Evolutionary conservation across 225 moss, liverwort and hornwort species (phyloP).

Genomic region (Anthoceros angustus): DNA sequence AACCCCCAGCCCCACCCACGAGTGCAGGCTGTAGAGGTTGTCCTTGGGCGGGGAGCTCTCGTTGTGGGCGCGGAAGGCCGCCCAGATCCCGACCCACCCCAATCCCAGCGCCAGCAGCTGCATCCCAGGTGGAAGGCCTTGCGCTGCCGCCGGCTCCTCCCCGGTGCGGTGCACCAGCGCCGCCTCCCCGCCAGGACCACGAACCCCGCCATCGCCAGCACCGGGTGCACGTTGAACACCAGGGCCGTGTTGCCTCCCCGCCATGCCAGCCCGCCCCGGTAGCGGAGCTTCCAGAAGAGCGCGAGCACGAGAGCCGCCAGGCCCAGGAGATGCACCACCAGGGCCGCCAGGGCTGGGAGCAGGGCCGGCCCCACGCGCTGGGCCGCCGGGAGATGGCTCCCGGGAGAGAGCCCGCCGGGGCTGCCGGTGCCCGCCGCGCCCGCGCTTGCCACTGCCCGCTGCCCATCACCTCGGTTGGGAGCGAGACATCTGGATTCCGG

Average conservation of each 20-base stretch:
- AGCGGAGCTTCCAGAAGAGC: constrained; percentile 51
- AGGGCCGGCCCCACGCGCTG: too few species aligned
- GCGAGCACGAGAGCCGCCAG: constrained; percentile 29
- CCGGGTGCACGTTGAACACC: constrained; percentile 78
- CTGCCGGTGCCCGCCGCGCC: too few species aligned
- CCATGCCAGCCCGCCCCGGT: constrained; percentile 30
- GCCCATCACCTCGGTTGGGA: too few species aligned
- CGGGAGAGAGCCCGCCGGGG: constrained; percentile 18
- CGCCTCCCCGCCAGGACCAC: constrained; percentile 65
- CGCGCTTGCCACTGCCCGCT: too few species aligned
- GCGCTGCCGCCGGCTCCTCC: constrained; percentile 37
- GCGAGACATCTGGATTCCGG: too few species aligned
- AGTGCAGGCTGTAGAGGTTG: constrained; percentile 94
- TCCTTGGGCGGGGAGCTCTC: constrained; percentile 17
- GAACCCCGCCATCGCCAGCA: constrained; percentile 72
- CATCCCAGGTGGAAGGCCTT: constrained; percentile 69
- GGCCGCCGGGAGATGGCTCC: too few species aligned
- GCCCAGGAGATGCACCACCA: constrained; percentile 44
- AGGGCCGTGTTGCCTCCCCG: constrained; percentile 24
- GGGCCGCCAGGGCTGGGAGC: too few species aligned
- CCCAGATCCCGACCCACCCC: constrained; percentile 41
- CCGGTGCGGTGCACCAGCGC: constrained; percentile 57
- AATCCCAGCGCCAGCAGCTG: constrained; percentile 57
- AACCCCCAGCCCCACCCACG: constrained; percentile 71
- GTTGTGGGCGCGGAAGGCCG: constrained; percentile 58